A percentile compares a stretch with the other conserved stretches of the same genome.
Evolutionary conservation across 2,329 filamentous ascomycete genomes (phyloP).

Genomic region (Neopestalotiopsis sp.): DNA sequence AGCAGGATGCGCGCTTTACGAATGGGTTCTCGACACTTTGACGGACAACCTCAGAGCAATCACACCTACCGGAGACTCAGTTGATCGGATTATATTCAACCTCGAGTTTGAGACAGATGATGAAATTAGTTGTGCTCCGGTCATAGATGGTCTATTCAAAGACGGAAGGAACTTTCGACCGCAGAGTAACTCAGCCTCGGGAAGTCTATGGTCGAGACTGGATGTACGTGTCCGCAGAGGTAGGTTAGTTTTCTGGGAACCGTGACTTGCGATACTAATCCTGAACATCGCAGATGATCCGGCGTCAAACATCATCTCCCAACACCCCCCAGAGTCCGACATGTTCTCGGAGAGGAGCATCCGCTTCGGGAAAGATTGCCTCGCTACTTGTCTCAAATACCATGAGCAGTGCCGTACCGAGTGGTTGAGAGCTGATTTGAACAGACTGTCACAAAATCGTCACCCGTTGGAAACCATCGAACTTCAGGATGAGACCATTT

Average conservation of each 20-base stretch:
- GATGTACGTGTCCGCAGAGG: background rate
- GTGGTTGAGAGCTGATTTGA: background rate
- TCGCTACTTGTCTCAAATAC: conserved; percentile 1
- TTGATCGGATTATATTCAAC: background rate
- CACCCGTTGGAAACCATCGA: background rate
- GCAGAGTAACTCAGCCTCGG: background rate
- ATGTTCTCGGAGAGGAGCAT: conserved; percentile 10
- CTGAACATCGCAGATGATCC: background rate
- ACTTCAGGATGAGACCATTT: background rate
- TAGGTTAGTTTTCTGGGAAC: background rate
- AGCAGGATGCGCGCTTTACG: background rate
- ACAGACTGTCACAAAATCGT: background rate
- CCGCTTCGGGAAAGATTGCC: background rate
- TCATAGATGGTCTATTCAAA: background rate
- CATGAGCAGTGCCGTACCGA: conserved; percentile 11
- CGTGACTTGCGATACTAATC: background rate
- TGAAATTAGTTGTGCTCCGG: background rate
- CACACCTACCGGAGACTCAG: background rate
- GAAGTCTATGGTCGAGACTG: background rate
- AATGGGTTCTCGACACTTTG: conserved; percentile 1
- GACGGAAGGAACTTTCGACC: background rate
- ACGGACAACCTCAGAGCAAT: background rate
- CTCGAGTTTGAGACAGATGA: background rate
- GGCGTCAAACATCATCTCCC: background rate
- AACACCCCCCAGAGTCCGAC: background rate